Evolutionary conservation across 345 rosid species (phyloP).

Genomic region (Aquilaria malaccensis): DNA sequence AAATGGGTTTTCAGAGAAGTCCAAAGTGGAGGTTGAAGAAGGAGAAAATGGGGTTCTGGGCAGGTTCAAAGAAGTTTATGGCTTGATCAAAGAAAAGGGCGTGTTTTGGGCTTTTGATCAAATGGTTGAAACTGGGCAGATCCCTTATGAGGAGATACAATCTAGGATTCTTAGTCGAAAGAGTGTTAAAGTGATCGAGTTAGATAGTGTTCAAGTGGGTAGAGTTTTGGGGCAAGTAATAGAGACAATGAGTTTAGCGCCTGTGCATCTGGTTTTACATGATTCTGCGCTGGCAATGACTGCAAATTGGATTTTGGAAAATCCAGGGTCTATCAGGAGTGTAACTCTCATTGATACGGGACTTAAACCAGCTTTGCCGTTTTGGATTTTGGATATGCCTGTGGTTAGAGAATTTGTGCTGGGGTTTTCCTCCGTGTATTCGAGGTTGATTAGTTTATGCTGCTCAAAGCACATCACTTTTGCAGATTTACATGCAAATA

Average conservation of each 20-base stretch:
- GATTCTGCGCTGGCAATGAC: slow-evolving; percentile 74
- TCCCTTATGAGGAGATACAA: slow-evolving; percentile 63
- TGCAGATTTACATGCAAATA: slow-evolving; percentile 53
- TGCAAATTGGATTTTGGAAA: slow-evolving; percentile 70
- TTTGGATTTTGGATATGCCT: slow-evolving; percentile 50
- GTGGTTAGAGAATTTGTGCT: slow-evolving; percentile 47
- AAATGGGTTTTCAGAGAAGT: slow-evolving; percentile 84
- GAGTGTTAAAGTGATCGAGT: slow-evolving; percentile 42
- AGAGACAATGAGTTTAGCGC: slow-evolving; percentile 59
- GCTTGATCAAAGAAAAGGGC: slow-evolving; percentile 76
- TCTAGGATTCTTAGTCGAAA: slow-evolving; percentile 30
- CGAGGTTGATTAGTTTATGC: slow-evolving; percentile 44
- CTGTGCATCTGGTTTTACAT: slow-evolving; percentile 83
- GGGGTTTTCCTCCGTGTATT: slow-evolving; percentile 37
- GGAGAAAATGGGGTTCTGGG: slow-evolving; percentile 43
- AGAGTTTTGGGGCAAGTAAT: slow-evolving; percentile 66
- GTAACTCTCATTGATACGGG: slow-evolving; percentile 75
- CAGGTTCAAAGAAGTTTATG: slow-evolving; percentile 59
- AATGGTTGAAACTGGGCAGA: slow-evolving; percentile 84
- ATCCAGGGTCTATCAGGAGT: slow-evolving; percentile 45
- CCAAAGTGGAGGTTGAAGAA: slow-evolving; percentile 46
- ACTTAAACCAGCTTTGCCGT: slow-evolving; percentile 57
- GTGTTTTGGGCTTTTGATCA: slow-evolving; percentile 92
- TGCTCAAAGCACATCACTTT: slow-evolving; percentile 48
- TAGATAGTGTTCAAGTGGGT: slow-evolving; percentile 67